Evolutionary conservation across 75 land plant genomes (phyloP).

Genomic region (Sequoiadendron giganteum): DNA sequence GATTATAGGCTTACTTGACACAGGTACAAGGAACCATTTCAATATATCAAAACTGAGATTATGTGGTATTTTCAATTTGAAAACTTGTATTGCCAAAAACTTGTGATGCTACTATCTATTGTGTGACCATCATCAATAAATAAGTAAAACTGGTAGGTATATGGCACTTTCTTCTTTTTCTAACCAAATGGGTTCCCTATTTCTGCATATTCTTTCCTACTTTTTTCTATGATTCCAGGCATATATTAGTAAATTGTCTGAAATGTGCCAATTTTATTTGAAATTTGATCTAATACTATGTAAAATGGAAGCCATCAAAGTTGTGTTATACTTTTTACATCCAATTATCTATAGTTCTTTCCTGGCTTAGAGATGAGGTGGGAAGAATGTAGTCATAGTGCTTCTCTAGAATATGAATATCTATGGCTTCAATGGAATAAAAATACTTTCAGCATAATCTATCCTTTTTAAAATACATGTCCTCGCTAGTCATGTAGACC

Average conservation of each 20-base stretch:
- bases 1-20: constrained; percentile 10
- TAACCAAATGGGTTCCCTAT: background rate
- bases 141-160: background rate
- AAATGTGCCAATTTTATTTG: too few relatives aligned
- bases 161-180: background rate
- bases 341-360: background rate
- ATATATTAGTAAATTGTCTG: too few relatives aligned
- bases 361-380: background rate
- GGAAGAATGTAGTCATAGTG: background rate
- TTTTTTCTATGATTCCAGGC: background rate
- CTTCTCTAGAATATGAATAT: background rate
- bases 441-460: too few relatives aligned
- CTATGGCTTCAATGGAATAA: too few relatives aligned
- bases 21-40: background rate
- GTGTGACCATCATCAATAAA: background rate
- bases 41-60: background rate
- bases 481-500: too few relatives aligned
- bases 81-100: background rate
- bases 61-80: background rate
- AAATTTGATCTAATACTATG: too few relatives aligned
- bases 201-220: background rate
- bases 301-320: background rate
- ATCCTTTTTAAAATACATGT: too few relatives aligned
- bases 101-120: background rate
- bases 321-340: background rate